Conservation (phyloP, 169 alveolate species). For the Plasmodium coatneyi region DNA sequence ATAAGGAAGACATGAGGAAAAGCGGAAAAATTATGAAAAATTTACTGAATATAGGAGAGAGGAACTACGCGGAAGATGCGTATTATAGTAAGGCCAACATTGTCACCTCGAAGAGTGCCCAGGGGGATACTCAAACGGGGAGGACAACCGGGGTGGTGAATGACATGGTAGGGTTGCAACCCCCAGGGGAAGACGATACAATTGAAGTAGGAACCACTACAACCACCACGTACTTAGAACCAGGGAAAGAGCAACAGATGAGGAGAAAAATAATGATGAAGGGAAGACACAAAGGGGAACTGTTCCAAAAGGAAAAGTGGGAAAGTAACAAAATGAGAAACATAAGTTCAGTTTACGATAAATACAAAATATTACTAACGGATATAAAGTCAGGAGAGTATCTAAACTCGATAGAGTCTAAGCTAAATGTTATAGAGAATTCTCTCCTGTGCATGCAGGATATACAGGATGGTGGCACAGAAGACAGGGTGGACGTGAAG, state of each 20-base stretch:
- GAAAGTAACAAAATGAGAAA: constrained; percentile 8
- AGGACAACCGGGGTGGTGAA: background rate
- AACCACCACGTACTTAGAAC: background rate
- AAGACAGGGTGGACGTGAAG: constrained; percentile 11
- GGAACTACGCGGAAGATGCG: background rate
- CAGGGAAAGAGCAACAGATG: background rate
- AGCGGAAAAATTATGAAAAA: constrained; percentile 13
- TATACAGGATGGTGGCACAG: constrained; percentile 18
- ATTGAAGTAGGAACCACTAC: background rate
- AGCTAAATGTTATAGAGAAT: constrained; percentile 39
- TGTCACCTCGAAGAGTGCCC: background rate
- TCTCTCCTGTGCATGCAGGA: constrained; percentile 11
- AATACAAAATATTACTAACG: constrained; percentile 45
- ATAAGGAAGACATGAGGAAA: constrained; percentile 3
- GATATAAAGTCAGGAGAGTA: constrained; percentile 66
- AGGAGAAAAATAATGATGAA: background rate
- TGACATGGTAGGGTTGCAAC: background rate
- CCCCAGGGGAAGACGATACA: background rate
- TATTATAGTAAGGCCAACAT: constrained; percentile 19
- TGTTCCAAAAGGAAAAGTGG: background rate
- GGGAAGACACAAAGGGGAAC: background rate
- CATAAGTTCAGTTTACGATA: constrained; percentile 36
- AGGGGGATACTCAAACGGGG: background rate
- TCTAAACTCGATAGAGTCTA: constrained; percentile 16
- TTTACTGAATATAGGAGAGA: background rate